Conservation (phyloP, 225 moss, liverwort and hornwort species). For the Sphagnum contortum region DNA sequence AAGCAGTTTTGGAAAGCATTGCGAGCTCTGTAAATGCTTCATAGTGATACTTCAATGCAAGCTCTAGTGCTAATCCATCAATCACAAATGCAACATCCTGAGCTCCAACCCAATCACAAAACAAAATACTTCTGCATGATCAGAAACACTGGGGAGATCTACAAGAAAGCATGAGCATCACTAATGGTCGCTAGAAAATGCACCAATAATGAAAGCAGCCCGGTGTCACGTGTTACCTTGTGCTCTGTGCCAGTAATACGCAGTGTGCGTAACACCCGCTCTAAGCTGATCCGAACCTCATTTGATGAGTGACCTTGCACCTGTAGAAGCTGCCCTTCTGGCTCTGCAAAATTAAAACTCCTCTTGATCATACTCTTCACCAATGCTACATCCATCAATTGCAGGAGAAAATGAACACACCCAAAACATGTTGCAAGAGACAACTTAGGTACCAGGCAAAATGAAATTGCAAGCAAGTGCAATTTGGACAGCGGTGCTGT, state of each 20-base stretch:
- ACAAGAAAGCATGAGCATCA: too few species aligned
- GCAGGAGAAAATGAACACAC: too few species aligned
- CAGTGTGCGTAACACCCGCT: conserved; percentile 66
- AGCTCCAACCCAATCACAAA: conserved; percentile 7
- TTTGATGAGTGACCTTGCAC: conserved; percentile 62
- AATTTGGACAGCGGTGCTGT: conserved; percentile 87
- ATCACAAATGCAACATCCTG: conserved; percentile 93
- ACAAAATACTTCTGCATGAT: too few species aligned
- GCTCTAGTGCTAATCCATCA: conserved; percentile 78
- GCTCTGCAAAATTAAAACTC: conserved; percentile 46
- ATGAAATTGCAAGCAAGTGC: conserved; percentile 86
- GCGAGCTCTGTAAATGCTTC: conserved; percentile 78
- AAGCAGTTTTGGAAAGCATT: conserved; percentile 81
- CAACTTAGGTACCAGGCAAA: conserved; percentile 43
- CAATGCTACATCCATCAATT: too few species aligned
- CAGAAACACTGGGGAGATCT: too few species aligned
- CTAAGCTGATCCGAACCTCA: conserved; percentile 73
- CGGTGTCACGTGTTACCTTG: conserved; percentile 40
- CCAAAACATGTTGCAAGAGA: not conserved
- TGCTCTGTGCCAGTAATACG: conserved; percentile 52
- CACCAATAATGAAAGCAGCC: too few species aligned
- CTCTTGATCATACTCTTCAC: too few species aligned
- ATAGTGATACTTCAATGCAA: conserved; percentile 54
- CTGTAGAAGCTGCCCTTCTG: conserved; percentile 73
- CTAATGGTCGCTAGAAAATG: too few species aligned